A percentile compares a stretch with the other conserved stretches of the same genome.
Evolutionary conservation across 2,329 filamentous ascomycete species (phyloP).

Genomic region (Penicillium verrucosum): DNA sequence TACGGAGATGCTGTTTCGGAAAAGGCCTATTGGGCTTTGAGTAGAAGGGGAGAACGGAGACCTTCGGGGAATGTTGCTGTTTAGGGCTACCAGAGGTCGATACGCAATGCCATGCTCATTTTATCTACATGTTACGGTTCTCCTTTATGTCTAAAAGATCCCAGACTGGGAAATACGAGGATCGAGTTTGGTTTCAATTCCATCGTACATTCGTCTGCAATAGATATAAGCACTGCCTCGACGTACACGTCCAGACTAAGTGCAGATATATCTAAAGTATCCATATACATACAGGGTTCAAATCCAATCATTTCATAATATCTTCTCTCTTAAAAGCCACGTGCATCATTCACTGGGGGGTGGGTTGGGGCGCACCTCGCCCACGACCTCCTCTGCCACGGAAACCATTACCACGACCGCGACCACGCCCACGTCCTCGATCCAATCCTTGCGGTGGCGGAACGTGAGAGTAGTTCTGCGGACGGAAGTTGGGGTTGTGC

Average conservation of each 20-base stretch:
- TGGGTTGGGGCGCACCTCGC: constrained; percentile 23
- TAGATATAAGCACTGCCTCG: background rate
- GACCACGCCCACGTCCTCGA: constrained; percentile 36
- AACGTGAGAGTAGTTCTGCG: constrained; percentile 52
- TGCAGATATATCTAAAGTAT: background rate
- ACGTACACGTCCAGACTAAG: background rate
- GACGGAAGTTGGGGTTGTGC: constrained; percentile 56
- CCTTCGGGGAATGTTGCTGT: background rate
- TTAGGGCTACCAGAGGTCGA: background rate
- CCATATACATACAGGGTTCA: constrained; percentile 9
- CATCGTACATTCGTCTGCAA: constrained; percentile 6
- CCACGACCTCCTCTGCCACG: constrained; percentile 31
- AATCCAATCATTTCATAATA: background rate
- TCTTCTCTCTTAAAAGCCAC: background rate
- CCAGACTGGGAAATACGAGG: background rate
- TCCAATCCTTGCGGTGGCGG: constrained; percentile 47
- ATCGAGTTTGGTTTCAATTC: constrained; percentile 3
- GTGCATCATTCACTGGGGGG: constrained; percentile 5
- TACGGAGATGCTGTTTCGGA: constrained; percentile 23
- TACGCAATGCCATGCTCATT: background rate
- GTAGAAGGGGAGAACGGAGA: background rate
- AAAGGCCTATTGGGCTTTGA: constrained; percentile 13
- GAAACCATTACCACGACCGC: constrained; percentile 34
- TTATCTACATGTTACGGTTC: background rate
- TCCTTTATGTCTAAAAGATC: background rate